phyloP scores from a whole-genome alignment of 1,139 yeast genomes.

The Yamadazyma aaseri region DNA sequence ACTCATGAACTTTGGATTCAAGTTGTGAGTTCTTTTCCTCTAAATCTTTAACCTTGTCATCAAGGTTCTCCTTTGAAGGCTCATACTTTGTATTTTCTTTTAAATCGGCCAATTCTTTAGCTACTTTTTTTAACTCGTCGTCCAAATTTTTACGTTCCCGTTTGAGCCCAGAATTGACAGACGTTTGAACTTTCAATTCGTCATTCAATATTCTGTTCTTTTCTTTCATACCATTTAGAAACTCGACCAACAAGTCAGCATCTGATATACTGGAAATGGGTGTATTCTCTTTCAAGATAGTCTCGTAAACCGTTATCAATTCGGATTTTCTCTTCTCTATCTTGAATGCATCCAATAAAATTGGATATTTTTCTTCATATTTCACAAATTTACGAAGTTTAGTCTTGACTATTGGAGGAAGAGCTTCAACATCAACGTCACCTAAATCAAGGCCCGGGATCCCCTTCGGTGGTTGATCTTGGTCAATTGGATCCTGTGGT shows the following conservation, averaged over 20 bases:
- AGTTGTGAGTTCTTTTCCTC: too few species aligned
- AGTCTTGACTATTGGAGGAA: conserved; percentile 56
- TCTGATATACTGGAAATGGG: conserved; percentile 78
- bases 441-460: conserved; percentile 8
- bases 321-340: conserved; percentile 69
- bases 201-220: conserved; percentile 58
- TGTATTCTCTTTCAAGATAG: conserved; percentile 71
- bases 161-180: conserved; percentile 17
- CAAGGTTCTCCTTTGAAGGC: too few species aligned
- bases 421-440: conserved; percentile 31
- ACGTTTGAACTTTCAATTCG: conserved; percentile 40
- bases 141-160: conserved; percentile 15
- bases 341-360: conserved; percentile 78
- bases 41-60: too few species aligned
- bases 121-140: conserved; percentile 16
- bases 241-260: conserved; percentile 65
- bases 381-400: conserved; percentile 77
- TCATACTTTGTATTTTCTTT: conserved; percentile 4
- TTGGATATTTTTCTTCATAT: conserved; percentile 87
- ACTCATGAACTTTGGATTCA: too few species aligned
- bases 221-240: conserved; percentile 59
- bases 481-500: conserved; percentile 40
- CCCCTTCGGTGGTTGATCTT: conserved; percentile 2
- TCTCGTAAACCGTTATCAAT: conserved; percentile 65
- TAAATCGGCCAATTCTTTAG: conserved; percentile 5